Percentiles rank a stretch among this genome's conserved stretches.
phyloP scores from a whole-genome alignment of 441 rosid genomes.

The Gossypium schwendimanii region DNA sequence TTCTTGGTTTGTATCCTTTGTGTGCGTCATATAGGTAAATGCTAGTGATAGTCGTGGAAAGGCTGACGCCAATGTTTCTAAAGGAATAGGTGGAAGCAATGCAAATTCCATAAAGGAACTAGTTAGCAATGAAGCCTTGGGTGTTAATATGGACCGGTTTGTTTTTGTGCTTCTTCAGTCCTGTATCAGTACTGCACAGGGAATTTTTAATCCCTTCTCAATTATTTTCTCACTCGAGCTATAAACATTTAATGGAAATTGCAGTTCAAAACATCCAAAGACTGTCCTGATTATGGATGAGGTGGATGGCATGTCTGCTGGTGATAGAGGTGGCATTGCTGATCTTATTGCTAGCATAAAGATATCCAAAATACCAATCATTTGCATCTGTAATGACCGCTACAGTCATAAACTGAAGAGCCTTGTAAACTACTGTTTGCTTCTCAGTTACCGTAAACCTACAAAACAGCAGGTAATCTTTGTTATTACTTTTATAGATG shows the following conservation, averaged over 20 bases:
- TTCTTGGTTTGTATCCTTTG: neutral
- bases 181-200: constrained; percentile 1
- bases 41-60: constrained; percentile 98
- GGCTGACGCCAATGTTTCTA: constrained; percentile 69
- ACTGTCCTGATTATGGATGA: constrained; percentile 96
- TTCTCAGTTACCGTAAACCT: constrained; percentile 81
- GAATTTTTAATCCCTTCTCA: neutral
- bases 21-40: constrained; percentile 51
- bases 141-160: constrained; percentile 58
- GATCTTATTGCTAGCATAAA: constrained; percentile 96
- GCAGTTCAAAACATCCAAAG: constrained; percentile 66
- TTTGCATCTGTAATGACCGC: constrained; percentile 94
- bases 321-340: constrained; percentile 96
- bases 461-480: constrained; percentile 34
- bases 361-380: constrained; percentile 82
- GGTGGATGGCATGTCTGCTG: constrained; percentile 99
- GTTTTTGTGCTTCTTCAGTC: constrained; percentile 17
- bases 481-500: neutral
- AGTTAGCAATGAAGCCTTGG: constrained; percentile 75
- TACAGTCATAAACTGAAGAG: constrained; percentile 95
- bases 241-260: constrained; percentile 21
- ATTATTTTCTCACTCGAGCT: constrained; percentile 16
- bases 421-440: constrained; percentile 77
- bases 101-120: constrained; percentile 91
- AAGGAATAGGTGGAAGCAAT: constrained; percentile 95